A percentile compares a stretch with the other conserved stretches of the same genome.
Conservation (phyloP, 2,329 filamentous ascomycete genomes). For the Cordyceps sp. region DNA sequence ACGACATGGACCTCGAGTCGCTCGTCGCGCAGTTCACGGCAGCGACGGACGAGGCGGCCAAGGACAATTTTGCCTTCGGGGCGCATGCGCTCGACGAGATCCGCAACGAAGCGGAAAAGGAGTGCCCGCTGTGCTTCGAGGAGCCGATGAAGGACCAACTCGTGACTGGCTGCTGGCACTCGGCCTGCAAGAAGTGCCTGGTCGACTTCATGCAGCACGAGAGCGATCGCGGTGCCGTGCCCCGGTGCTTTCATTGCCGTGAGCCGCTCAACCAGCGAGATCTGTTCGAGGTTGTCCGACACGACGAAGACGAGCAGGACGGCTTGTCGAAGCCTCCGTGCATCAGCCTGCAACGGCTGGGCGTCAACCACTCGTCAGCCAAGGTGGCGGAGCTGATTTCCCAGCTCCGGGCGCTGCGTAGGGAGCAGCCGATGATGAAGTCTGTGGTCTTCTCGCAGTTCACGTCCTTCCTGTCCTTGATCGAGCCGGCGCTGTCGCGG, state of each 20-base stretch:
- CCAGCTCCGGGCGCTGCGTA: slow-evolving; percentile 54
- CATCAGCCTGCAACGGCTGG: slow-evolving; percentile 44
- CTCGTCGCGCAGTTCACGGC: slow-evolving; percentile 74
- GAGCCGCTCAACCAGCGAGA: slow-evolving; percentile 68
- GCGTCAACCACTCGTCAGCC: slow-evolving; percentile 57
- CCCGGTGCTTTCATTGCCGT: slow-evolving; percentile 83
- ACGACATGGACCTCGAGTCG: slow-evolving; percentile 89
- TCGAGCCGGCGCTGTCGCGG: slow-evolving; percentile 60
- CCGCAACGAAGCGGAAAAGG: slow-evolving; percentile 69
- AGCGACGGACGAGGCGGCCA: slow-evolving; percentile 43
- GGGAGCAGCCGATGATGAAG: slow-evolving; percentile 53
- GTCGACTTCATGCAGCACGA: slow-evolving; percentile 81
- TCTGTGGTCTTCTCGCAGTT: slow-evolving; percentile 95
- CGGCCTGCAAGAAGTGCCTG: slow-evolving; percentile 87
- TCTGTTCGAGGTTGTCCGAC: slow-evolving; percentile 78
- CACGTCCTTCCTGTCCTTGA: slow-evolving; percentile 85
- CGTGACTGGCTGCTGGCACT: slow-evolving; percentile 96
- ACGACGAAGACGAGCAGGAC: slow-evolving; percentile 43
- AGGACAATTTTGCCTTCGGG: slow-evolving; percentile 51
- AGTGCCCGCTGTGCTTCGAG: slow-evolving; percentile 89
- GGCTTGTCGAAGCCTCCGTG: slow-evolving; percentile 23
- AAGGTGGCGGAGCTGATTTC: slow-evolving; percentile 71
- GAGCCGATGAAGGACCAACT: slow-evolving; percentile 91
- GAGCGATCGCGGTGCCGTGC: slow-evolving; percentile 54
- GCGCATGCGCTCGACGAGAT: slow-evolving; percentile 83